phyloP scores from a whole-genome alignment of 257 asterid genomes.

The Cynanchum wilfordii region DNA sequence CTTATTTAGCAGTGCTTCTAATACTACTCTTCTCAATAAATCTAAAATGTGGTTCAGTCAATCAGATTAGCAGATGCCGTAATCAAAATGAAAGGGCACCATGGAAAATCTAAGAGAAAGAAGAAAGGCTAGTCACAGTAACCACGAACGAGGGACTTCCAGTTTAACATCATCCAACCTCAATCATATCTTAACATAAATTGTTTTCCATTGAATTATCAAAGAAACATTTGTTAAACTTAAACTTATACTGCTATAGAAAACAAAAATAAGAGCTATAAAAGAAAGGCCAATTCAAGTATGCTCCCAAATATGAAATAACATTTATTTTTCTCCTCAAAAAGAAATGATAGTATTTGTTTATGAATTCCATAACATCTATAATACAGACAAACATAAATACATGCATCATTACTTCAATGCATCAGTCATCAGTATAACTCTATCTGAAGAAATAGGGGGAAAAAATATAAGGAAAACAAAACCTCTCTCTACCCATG shows the following conservation, averaged over 20 bases:
- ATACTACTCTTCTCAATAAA: not conserved
- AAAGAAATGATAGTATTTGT: not conserved
- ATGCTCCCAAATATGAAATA: not conserved
- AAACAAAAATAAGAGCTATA: not conserved
- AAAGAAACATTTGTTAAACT: not conserved
- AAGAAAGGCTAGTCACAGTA: not conserved
- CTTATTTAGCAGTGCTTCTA: not conserved
- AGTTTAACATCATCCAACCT: not conserved
- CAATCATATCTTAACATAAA: not conserved
- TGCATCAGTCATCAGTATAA: slow-evolving; percentile 12
- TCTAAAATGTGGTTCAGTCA: no score
- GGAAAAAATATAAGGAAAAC: slow-evolving; percentile 8
- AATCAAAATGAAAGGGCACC: not conserved
- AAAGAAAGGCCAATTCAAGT: not conserved
- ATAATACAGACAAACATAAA: not conserved
- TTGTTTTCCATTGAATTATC: not conserved
- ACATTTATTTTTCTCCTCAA: slow-evolving; percentile 3
- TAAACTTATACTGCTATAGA: not conserved
- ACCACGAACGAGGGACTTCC: not conserved
- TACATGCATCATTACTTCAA: not conserved
- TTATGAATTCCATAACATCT: slow-evolving; percentile 4
- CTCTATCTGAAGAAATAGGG: slow-evolving; percentile 4
- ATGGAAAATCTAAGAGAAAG: not conserved
- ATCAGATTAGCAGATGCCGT: not conserved
- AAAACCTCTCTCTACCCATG: slow-evolving; percentile 24